phyloP scores from a whole-genome alignment of 768 basidiomycete genomes.

The Daedaleopsis sinensis region DNA sequence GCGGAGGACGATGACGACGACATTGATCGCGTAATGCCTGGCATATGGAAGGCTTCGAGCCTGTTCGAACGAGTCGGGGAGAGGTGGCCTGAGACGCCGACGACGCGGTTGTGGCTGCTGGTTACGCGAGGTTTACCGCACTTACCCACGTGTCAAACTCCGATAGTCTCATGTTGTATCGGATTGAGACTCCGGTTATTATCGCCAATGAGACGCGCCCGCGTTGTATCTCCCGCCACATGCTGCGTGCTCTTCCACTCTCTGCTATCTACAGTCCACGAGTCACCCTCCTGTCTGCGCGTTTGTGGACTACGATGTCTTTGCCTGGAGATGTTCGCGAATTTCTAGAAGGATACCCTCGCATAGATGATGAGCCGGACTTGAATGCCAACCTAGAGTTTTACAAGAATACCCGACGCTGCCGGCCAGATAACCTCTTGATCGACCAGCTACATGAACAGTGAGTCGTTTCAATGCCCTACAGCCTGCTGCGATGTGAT shows the following conservation, averaged over 20 bases:
- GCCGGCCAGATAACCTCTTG: slow-evolving; percentile 60
- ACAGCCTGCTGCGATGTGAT: not conserved
- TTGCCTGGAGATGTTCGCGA: slow-evolving; percentile 58
- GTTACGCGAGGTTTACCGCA: not conserved
- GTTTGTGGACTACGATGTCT: not conserved
- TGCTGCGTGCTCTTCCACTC: slow-evolving; percentile 1
- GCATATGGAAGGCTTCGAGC: slow-evolving; percentile 7
- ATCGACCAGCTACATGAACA: slow-evolving; percentile 66
- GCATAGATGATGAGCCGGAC: slow-evolving; percentile 39
- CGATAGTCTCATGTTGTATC: not conserved
- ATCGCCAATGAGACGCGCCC: not conserved
- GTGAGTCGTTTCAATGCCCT: slow-evolving; percentile 37
- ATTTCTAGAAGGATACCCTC: slow-evolving; percentile 60
- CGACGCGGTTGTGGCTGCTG: slow-evolving; percentile 21
- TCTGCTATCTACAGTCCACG: not conserved
- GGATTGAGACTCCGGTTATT: not conserved
- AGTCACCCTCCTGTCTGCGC: not conserved
- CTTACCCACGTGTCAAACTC: not conserved
- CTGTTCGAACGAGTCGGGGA: not conserved
- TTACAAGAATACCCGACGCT: slow-evolving; percentile 58
- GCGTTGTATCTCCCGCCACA: slow-evolving; percentile 7
- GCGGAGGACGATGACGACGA: slow-evolving; percentile 33
- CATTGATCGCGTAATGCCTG: slow-evolving; percentile 14
- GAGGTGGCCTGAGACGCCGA: not conserved
- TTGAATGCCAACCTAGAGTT: slow-evolving; percentile 58